Base-by-base conservation (phyloP, 2,329 filamentous ascomycete genomes). In the Aspergillus costaricaensis region DNA sequence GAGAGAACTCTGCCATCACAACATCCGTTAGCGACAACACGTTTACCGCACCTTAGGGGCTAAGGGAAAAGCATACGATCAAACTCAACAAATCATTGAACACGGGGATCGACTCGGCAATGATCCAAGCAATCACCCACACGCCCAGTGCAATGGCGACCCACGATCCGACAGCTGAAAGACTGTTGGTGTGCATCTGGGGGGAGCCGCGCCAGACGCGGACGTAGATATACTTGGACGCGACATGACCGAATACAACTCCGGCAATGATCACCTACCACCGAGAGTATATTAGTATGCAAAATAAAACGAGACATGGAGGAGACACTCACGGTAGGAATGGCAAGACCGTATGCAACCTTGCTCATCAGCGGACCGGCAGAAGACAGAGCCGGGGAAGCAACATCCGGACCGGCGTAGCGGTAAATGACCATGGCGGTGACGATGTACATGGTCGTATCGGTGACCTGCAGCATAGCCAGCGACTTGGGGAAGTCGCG, bases 361-460 rank as follows among this genome's bases (percentile, higher is more conserved):
- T 89, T 89, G 39, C 82, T 81, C 62, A 90, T 77, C 0, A 81
- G 67, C 3, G 72, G 72, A 2, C 81, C 81, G 12, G 87, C 82
- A 1, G 87, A 89, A 10, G 85, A 84, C 1, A 91, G 82, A 0
- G 89, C 88, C 0, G 89, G 89, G 1, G 85, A 87, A 1, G 81
- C 78, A 4, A 91, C 87, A 21, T 81, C 73, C 0, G 80, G 76
- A 0, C 89, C 89, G 3, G 85, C 85, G 68, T 84, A 91, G 65
- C 84, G 80, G 74, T 91, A 91, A 68, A 90, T 86, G 48, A 91
- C 81, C 25, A 85, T 82, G 15, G 87, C 88, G 1, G 87, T 87
- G 32, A 89, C 70, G 30, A 88, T 80, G 72, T 91, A 91, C 54
- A 90, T 79, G 17, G 77, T 72, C 0, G 84, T 86, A 62, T 88